These are phyloP conservation scores for Leishmania amazonensis DNA, from an alignment of 208 protist species.

Conservation along the genomic window DNA sequence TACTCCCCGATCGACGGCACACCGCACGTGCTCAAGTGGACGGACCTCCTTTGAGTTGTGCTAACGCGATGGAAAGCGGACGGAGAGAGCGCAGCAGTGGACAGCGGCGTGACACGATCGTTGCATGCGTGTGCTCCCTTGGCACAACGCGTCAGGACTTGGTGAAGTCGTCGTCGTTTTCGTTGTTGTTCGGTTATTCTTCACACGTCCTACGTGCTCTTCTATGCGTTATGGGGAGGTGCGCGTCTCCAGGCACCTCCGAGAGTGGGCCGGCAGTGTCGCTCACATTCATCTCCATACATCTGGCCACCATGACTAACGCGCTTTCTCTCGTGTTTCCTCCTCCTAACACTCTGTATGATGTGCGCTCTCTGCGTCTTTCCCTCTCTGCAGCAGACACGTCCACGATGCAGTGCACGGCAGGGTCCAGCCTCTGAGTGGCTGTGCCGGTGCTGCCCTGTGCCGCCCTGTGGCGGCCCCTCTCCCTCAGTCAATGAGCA, in stretches of 20 bases:
- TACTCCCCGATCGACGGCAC: constrained; percentile 58
- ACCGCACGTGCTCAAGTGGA: constrained; percentile 4
- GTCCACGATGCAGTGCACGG: neutral
- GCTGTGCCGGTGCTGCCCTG: neutral
- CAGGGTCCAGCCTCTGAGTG: too few species aligned
- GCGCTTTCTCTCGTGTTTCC: neutral
- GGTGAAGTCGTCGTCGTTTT: neutral
- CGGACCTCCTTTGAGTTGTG: constrained; percentile 9
- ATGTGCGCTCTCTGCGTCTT: neutral
- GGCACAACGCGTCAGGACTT: neutral
- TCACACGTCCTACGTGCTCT: constrained; percentile 3
- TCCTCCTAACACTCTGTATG: neutral
- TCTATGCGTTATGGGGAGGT: neutral
- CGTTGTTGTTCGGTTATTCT: neutral
- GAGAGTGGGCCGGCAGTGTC: neutral
- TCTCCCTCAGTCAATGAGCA: neutral
- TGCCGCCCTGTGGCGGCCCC: neutral
- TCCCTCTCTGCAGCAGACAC: neutral
- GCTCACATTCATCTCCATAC: too few species aligned
- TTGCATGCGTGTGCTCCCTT: neutral
- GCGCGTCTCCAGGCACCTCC: neutral
- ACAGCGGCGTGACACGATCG: neutral
- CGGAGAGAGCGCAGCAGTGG: neutral
- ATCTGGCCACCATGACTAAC: neutral
- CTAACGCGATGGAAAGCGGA: neutral